Percentiles rank a stretch among this genome's conserved stretches.
Conservation (phyloP, 805 yeast species). For the Clavispora phyllophila region DNA sequence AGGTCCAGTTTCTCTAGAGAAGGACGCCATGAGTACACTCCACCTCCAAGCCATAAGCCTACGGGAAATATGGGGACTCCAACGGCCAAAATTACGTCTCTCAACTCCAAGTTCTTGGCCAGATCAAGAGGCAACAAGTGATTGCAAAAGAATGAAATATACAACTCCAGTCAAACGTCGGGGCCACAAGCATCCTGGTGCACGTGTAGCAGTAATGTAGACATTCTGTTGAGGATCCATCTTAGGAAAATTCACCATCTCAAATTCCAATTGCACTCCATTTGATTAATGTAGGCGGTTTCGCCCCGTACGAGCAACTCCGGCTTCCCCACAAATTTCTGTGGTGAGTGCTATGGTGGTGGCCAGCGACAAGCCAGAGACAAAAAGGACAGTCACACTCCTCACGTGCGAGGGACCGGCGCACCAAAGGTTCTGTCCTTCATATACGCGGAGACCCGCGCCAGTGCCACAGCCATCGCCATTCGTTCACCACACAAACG, state of each 20-base stretch:
- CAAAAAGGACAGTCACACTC: constrained; percentile 5
- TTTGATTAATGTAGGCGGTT: too few relatives aligned
- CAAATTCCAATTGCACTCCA: too few relatives aligned
- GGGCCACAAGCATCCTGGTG: not conserved
- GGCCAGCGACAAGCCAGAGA: too few relatives aligned
- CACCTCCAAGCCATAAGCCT: not conserved
- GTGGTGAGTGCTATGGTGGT: too few relatives aligned
- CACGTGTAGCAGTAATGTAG: not conserved
- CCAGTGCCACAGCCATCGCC: not conserved
- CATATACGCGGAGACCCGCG: constrained; percentile 7
- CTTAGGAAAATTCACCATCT: too few relatives aligned
- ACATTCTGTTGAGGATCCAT: too few relatives aligned
- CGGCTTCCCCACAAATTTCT: not conserved
- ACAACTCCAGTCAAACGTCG: not conserved
- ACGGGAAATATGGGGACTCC: constrained; percentile 2
- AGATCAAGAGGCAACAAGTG: constrained; percentile 46
- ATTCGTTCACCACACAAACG: constrained; percentile 5
- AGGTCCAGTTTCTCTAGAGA: constrained; percentile 36
- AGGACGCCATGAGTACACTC: constrained; percentile 3
- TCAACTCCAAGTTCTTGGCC: constrained; percentile 59
- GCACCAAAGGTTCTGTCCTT: not conserved
- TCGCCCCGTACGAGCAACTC: not conserved
- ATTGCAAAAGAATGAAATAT: not conserved
- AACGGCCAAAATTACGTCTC: constrained; percentile 41
- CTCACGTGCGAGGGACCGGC: constrained; percentile 2